These are phyloP conservation scores for Tarenaya hassleriana DNA, from an alignment of 345 rosid species.

Conservation along the genomic window DNA sequence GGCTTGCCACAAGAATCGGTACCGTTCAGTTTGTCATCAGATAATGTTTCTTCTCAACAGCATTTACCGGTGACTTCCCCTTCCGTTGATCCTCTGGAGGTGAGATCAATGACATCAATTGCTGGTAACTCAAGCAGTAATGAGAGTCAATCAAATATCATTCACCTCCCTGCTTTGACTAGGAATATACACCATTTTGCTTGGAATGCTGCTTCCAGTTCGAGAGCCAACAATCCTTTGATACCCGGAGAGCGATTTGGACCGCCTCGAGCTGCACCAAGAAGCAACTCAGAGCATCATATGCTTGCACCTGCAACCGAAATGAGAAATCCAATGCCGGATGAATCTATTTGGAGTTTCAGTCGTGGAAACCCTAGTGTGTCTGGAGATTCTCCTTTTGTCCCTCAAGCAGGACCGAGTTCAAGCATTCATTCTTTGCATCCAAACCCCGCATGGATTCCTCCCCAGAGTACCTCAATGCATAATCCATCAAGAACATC, in stretches of 20 bases:
- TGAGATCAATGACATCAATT: slow-evolving; percentile 36
- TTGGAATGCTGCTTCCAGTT: slow-evolving; percentile 50
- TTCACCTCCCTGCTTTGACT: slow-evolving; percentile 36
- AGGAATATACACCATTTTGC: slow-evolving; percentile 45
- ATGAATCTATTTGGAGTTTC: slow-evolving; percentile 55
- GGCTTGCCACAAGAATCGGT: slow-evolving; percentile 41
- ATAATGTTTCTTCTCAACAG: slow-evolving; percentile 29
- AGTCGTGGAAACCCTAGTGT: slow-evolving; percentile 41
- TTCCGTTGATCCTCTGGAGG: slow-evolving; percentile 37
- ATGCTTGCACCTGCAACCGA: slow-evolving; percentile 48
- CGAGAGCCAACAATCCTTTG: slow-evolving; percentile 43
- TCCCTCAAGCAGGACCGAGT: slow-evolving; percentile 39
- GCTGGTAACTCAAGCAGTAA: slow-evolving; percentile 24
- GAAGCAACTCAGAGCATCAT: slow-evolving; percentile 46
- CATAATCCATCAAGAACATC: slow-evolving; percentile 40
- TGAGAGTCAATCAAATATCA: slow-evolving; percentile 41
- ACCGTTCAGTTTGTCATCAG: slow-evolving; percentile 38
- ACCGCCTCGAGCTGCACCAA: slow-evolving; percentile 38
- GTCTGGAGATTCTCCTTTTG: slow-evolving; percentile 39
- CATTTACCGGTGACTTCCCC: slow-evolving; percentile 30
- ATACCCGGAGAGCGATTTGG: slow-evolving; percentile 39
- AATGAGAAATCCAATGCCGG: slow-evolving; percentile 48
- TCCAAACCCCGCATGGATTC: slow-evolving; percentile 38
- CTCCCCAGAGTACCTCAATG: slow-evolving; percentile 30
- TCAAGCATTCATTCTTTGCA: slow-evolving; percentile 44